Conservation (phyloP, 1,284 basidiomycete species). For the Apiotrichum domesticum region DNA sequence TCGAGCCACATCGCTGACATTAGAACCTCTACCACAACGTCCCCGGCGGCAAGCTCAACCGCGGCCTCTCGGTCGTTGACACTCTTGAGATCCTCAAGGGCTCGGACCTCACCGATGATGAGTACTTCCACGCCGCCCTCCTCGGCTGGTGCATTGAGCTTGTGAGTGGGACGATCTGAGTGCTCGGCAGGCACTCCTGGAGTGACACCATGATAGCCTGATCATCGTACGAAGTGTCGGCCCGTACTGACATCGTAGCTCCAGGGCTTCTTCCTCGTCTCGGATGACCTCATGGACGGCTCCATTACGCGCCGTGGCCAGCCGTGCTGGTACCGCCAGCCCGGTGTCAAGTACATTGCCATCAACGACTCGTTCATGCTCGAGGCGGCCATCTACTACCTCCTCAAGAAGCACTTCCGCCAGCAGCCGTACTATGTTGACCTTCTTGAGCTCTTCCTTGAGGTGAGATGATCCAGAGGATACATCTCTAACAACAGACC, state of each 20-base stretch:
- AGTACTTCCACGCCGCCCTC: constrained; percentile 84
- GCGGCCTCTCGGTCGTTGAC: constrained; percentile 91
- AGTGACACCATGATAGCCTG: too few relatives aligned
- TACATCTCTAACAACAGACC: constrained; percentile 50
- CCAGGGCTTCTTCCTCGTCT: constrained; percentile 96
- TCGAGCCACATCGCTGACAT: not conserved
- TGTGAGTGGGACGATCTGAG: constrained; percentile 51
- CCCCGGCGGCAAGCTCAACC: constrained; percentile 93
- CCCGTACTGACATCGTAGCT: constrained; percentile 54
- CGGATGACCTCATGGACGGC: constrained; percentile 95
- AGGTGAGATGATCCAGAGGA: constrained; percentile 49
- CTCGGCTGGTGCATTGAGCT: constrained; percentile 96
- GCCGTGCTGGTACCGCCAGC: constrained; percentile 85
- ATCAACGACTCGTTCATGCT: constrained; percentile 98
- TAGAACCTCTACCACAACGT: constrained; percentile 92
- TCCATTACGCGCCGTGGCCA: constrained; percentile 95
- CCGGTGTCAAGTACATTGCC: constrained; percentile 74
- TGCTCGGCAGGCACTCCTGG: too few relatives aligned
- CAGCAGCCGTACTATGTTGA: constrained; percentile 76
- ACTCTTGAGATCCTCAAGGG: constrained; percentile 83
- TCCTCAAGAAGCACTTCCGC: constrained; percentile 85
- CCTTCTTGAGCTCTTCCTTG: constrained; percentile 84
- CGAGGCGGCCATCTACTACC: constrained; percentile 84
- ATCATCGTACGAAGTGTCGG: not conserved
- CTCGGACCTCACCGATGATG: constrained; percentile 58